Evolutionary conservation across 1,139 yeast genomes (phyloP), one percentile per base, ranked within the genome.

Genomic region (Candida sanyaensis): DNA sequence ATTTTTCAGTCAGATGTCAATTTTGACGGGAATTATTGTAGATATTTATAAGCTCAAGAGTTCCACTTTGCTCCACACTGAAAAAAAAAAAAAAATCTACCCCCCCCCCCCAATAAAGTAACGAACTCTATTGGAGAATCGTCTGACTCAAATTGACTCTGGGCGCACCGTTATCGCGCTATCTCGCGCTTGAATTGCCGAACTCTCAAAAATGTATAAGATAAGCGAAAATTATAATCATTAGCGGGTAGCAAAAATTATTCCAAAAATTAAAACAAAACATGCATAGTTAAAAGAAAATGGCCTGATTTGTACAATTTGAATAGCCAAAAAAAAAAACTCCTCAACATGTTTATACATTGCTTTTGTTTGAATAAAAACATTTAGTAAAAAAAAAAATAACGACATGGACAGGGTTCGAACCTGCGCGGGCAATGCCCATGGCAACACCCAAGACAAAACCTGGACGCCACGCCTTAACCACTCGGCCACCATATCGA

Each of bases 371-470:
- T 17, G 21, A n/a, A 17, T 2, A 3, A 17, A 17, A 17, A 3
- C 21, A 2, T 17, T 17, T 17, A 26, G 2, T 6, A 26, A 26
- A 5, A 26, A 43, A 48, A 65, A 61, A 58, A 56, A 56, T 58
- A 55, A 55, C 78, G 78, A 71, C 76, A 71, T 74, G 75, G 70
- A 76, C 78, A 73, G 78, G 79, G 74, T 68, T 74, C 78, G 79
- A 74, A 74, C 79, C 78, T 73, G 77, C 78, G 79, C 72, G 77
- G 77, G 77, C 75, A 67, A 63, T 70, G 69, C 78, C 77, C 78
- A 73, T 70, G 64, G 75, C 77, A 30, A 30, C 6, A 8, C n/a
- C 32, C 32, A 30, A 28, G 12, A n/a, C 8, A 9, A 30, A 38
- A 71, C 78, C 79, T 74, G 79, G 77, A 73, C 69, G 78, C 75